phyloP scores from a whole-genome alignment of 768 basidiomycete species.

The Tephrocybe sp. region DNA sequence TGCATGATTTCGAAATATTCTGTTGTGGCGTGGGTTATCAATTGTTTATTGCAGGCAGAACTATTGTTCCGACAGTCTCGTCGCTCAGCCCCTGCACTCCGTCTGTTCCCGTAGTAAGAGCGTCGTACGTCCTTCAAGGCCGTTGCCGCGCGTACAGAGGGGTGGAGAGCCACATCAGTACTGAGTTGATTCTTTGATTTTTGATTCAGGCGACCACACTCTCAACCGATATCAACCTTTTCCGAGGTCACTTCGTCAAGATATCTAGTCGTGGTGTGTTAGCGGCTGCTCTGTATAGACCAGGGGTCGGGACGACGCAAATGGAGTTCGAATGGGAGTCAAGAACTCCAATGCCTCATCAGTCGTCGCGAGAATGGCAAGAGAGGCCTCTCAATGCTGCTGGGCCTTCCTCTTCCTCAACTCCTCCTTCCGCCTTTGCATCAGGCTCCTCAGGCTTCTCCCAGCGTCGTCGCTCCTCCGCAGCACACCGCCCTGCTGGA shows the following conservation, averaged over 20 bases:
- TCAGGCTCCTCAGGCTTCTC: constrained; percentile 30
- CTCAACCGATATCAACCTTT: constrained; percentile 6
- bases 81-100: neutral
- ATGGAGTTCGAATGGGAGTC: constrained; percentile 43
- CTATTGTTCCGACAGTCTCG: constrained; percentile 3
- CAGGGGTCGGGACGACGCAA: constrained; percentile 4
- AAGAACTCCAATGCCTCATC: constrained; percentile 27
- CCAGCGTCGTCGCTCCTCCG: constrained; percentile 71
- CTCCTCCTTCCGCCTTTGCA: constrained; percentile 27
- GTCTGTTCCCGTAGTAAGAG: neutral
- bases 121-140: neutral
- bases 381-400: constrained; percentile 29
- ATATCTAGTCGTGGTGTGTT: neutral
- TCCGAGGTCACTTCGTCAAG: neutral
- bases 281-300: neutral
- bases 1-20: constrained; percentile 2
- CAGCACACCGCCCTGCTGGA: constrained; percentile 62
- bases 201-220: constrained; percentile 12
- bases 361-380: constrained; percentile 34
- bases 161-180: constrained; percentile 18
- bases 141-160: constrained; percentile 13
- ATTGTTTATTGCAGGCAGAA: neutral
- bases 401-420: constrained; percentile 33
- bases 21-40: constrained; percentile 12
- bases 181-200: constrained; percentile 22